Percentiles rank a stretch among this genome's conserved stretches.
phyloP scores from a whole-genome alignment of 2,329 filamentous ascomycete genomes.

The Botrytis fragariae region DNA sequence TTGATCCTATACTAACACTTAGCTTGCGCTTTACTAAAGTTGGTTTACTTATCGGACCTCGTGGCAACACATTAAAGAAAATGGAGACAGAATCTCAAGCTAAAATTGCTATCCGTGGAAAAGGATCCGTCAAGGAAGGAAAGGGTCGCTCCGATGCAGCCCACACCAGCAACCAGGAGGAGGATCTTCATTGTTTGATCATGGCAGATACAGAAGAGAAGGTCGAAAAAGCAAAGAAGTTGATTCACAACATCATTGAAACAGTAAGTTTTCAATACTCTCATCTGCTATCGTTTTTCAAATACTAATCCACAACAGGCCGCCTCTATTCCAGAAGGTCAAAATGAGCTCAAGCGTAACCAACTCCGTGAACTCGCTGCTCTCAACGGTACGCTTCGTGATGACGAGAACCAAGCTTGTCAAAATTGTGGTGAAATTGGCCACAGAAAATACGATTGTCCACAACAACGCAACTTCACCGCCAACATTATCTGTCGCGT shows the following conservation, averaged over 20 bases:
- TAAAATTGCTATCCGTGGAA: constrained; percentile 99
- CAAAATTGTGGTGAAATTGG: constrained; percentile 99
- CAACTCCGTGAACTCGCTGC: constrained; percentile 96
- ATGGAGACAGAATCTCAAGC: constrained; percentile 97
- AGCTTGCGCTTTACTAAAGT: constrained; percentile 86
- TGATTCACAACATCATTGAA: constrained; percentile 98
- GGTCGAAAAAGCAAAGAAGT: constrained; percentile 97
- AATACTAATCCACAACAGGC: constrained; percentile 58
- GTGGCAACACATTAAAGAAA: constrained; percentile 99
- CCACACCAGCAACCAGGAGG: constrained; percentile 99
- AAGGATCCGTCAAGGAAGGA: constrained; percentile 99
- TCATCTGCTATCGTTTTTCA: neutral
- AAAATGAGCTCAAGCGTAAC: constrained; percentile 98
- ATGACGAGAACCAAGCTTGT: constrained; percentile 98
- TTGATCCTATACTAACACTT: constrained; percentile 75
- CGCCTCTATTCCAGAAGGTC: constrained; percentile 95
- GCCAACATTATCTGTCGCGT: constrained; percentile 98
- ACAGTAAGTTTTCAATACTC: constrained; percentile 65
- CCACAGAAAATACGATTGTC: constrained; percentile 98
- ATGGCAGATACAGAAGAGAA: constrained; percentile 99
- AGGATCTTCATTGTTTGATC: constrained; percentile 97
- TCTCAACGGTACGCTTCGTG: constrained; percentile 96
- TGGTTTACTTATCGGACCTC: constrained; percentile 98
- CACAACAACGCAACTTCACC: constrained; percentile 97
- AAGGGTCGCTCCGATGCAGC: constrained; percentile 98